A percentile compares a stretch with the other conserved stretches of the same genome.
These are phyloP conservation scores for Parasarocladium wereldwijsianum DNA, from an alignment of 2,329 filamentous ascomycete genomes.

Conservation along the genomic window DNA sequence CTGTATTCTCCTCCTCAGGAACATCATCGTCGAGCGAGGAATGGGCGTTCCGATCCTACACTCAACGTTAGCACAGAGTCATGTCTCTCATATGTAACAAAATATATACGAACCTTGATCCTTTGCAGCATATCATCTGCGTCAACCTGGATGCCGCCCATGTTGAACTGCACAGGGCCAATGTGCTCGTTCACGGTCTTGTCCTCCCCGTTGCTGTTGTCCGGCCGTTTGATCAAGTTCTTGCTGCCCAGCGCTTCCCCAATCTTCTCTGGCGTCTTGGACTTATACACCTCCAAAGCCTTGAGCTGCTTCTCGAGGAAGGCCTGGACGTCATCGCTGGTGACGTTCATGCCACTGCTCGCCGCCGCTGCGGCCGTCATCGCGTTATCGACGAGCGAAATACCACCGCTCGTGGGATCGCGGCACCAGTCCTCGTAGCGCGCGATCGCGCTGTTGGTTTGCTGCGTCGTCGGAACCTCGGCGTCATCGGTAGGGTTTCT, in stretches of 20 bases:
- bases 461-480: constrained; percentile 7
- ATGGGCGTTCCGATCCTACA: constrained; percentile 42
- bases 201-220: constrained; percentile 16
- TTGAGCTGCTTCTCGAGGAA: constrained; percentile 67
- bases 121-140: constrained; percentile 85
- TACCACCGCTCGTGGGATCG: constrained; percentile 52
- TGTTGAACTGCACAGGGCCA: constrained; percentile 92
- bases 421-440: constrained; percentile 69
- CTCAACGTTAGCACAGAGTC: not conserved
- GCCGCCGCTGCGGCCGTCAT: constrained; percentile 21
- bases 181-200: constrained; percentile 62
- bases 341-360: constrained; percentile 14
- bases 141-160: constrained; percentile 93
- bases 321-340: constrained; percentile 51
- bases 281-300: constrained; percentile 50
- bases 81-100: not conserved
- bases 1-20: constrained; percentile 20
- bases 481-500: constrained; percentile 10
- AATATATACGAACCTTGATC: constrained; percentile 48
- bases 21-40: constrained; percentile 28
- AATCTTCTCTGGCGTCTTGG: constrained; percentile 35
- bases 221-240: too few relatives aligned
- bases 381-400: constrained; percentile 23
- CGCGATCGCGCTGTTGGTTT: constrained; percentile 40
- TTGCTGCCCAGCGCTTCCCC: constrained; percentile 10